phyloP scores from a whole-genome alignment of 208 protist species.

The Leishmania aethiopica region DNA sequence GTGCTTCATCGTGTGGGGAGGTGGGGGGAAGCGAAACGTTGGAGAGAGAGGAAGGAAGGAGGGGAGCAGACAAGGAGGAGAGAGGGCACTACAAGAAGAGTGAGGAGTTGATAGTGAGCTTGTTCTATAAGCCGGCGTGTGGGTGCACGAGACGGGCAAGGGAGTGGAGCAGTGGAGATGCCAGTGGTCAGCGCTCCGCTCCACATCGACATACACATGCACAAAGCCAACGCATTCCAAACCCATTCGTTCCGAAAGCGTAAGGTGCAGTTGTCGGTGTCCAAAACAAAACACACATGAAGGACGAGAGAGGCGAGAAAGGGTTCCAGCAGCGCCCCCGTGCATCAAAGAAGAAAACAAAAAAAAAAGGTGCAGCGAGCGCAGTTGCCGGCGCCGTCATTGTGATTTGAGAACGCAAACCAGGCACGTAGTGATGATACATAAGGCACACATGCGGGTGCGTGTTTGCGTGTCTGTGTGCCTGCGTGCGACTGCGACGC shows the following conservation, averaged over 20 bases:
- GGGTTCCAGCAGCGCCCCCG: background rate
- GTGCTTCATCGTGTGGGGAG: background rate
- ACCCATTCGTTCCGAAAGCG: background rate
- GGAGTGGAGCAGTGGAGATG: background rate
- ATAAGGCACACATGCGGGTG: background rate
- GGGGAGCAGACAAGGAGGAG: background rate
- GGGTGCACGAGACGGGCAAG: background rate
- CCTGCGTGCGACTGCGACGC: background rate
- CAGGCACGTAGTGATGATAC: background rate
- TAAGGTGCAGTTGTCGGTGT: background rate
- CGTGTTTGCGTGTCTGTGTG: background rate
- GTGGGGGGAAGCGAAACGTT: too few relatives aligned
- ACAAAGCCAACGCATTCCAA: background rate
- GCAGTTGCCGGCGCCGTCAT: background rate
- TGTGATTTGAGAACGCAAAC: background rate
- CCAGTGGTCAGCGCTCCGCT: background rate
- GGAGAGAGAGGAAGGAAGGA: too few relatives aligned
- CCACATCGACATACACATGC: background rate
- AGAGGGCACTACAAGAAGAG: background rate
- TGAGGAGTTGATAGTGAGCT: background rate
- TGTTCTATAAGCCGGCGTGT: too few relatives aligned
- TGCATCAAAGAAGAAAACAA: background rate
- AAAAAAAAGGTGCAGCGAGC: constrained; percentile 3
- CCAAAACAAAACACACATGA: background rate
- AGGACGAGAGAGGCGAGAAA: background rate